A percentile compares a stretch with the other conserved stretches of the same genome.
phyloP scores from a whole-genome alignment of 331 rosid species.

The Acacia pycnantha region DNA sequence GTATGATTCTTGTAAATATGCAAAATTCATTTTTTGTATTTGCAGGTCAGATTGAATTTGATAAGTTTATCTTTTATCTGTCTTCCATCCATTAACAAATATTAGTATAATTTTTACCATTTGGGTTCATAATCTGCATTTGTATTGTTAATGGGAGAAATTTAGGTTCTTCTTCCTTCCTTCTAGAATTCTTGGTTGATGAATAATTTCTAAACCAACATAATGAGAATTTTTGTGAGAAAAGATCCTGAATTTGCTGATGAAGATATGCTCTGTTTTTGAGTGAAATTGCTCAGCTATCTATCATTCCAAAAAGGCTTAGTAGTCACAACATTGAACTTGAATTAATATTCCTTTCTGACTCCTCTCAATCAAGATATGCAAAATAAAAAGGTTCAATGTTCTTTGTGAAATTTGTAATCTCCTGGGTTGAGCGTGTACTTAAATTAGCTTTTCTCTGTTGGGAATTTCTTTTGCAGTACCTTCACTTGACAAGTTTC shows the following conservation, averaged over 20 bases:
- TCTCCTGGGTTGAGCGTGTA: conserved; percentile 18
- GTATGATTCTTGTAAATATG: background rate
- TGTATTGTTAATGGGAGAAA: conserved; percentile 5
- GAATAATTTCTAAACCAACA: background rate
- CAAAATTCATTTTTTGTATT: background rate
- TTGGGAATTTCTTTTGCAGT: conserved; percentile 50
- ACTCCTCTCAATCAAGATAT: conserved; percentile 7
- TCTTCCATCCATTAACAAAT: background rate
- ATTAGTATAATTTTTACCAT: background rate
- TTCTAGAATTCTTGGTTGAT: background rate
- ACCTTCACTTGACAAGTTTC: conserved; percentile 74
- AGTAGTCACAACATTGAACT: background rate
- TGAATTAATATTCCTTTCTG: background rate
- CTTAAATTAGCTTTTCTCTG: conserved; percentile 15
- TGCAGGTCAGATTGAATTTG: conserved; percentile 1
- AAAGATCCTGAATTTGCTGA: conserved; percentile 15
- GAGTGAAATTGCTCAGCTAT: conserved; percentile 9
- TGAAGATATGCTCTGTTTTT: background rate
- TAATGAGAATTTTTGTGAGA: background rate
- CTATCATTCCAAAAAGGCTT: conserved; percentile 6
- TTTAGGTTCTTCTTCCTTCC: conserved; percentile 10
- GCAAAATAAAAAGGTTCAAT: conserved; percentile 1
- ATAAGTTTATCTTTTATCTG: background rate
- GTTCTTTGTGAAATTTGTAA: conserved; percentile 11
- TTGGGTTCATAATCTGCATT: conserved; percentile 19